These are phyloP conservation scores for Tubosaeta sp. DNA, from an alignment of 768 basidiomycete species.

Conservation along the genomic window DNA sequence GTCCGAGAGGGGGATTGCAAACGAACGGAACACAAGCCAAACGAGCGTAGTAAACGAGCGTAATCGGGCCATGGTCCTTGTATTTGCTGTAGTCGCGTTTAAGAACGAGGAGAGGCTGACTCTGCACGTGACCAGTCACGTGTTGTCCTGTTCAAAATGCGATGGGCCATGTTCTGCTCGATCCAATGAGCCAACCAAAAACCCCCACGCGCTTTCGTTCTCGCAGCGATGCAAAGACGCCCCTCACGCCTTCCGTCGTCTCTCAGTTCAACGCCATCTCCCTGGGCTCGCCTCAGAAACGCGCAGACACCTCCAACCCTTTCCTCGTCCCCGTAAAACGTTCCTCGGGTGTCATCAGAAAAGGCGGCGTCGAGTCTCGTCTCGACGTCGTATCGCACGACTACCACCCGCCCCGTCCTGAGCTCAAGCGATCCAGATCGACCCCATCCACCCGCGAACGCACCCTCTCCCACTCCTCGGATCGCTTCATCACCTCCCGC, in stretches of 20 bases:
- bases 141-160: slow-evolving; percentile 10
- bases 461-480: slow-evolving; percentile 41
- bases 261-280: slow-evolving; percentile 38
- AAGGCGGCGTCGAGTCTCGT: slow-evolving; percentile 72
- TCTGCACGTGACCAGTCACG: slow-evolving; percentile 14
- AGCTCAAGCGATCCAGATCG: slow-evolving; percentile 69
- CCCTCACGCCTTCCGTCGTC: slow-evolving; percentile 42
- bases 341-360: slow-evolving; percentile 64
- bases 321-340: slow-evolving; percentile 68
- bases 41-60: slow-evolving; percentile 20
- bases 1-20: slow-evolving; percentile 9
- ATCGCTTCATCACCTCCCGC: slow-evolving; percentile 69
- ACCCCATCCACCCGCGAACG: slow-evolving; percentile 54
- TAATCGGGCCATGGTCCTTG: slow-evolving; percentile 8
- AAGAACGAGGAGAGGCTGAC: slow-evolving; percentile 22
- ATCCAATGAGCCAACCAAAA: slow-evolving; percentile 34
- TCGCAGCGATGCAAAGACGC: slow-evolving; percentile 48
- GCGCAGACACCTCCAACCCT: slow-evolving; percentile 56
- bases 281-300: slow-evolving; percentile 30
- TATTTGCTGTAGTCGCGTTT: background rate
- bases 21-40: background rate
- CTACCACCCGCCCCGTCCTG: slow-evolving; percentile 61
- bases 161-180: background rate
- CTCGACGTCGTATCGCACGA: slow-evolving; percentile 75
- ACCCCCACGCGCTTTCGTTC: slow-evolving; percentile 46